phyloP scores from a whole-genome alignment of 2,329 filamentous ascomycete genomes.

The Lasiodiplodia hormozganensis region DNA sequence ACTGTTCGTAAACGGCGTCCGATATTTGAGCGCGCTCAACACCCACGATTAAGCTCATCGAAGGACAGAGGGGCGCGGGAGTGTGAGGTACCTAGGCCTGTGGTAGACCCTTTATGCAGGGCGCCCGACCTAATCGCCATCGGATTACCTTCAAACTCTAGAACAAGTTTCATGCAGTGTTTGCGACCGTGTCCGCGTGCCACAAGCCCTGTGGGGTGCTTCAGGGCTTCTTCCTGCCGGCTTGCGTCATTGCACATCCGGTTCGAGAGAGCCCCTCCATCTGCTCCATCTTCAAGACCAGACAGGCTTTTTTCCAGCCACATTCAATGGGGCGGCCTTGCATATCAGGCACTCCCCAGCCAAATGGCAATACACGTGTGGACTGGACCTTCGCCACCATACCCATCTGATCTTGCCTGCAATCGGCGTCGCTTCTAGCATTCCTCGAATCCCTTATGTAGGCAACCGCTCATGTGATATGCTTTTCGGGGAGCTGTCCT shows the following conservation, averaged over 20 bases:
- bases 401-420: slow-evolving; percentile 10
- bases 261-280: neutral
- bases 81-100: slow-evolving; percentile 10
- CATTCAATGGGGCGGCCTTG: neutral
- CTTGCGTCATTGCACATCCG: slow-evolving; percentile 16
- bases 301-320: neutral
- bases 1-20: neutral
- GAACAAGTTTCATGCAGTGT: slow-evolving; percentile 16
- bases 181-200: neutral
- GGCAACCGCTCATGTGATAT: neutral
- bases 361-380: neutral
- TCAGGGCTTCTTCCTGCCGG: neutral
- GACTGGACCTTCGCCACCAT: neutral
- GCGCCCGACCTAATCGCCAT: slow-evolving; percentile 14
- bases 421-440: slow-evolving; percentile 5
- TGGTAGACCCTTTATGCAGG: slow-evolving; percentile 10
- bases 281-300: neutral
- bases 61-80: neutral
- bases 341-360: neutral
- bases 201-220: slow-evolving; percentile 3
- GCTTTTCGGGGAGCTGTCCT: neutral
- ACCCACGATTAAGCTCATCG: neutral
- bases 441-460: neutral
- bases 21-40: neutral
- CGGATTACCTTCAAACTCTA: neutral